Evolutionary conservation across 257 asterid genomes (phyloP).

Genomic region (Nicotiana obtusifolia): DNA sequence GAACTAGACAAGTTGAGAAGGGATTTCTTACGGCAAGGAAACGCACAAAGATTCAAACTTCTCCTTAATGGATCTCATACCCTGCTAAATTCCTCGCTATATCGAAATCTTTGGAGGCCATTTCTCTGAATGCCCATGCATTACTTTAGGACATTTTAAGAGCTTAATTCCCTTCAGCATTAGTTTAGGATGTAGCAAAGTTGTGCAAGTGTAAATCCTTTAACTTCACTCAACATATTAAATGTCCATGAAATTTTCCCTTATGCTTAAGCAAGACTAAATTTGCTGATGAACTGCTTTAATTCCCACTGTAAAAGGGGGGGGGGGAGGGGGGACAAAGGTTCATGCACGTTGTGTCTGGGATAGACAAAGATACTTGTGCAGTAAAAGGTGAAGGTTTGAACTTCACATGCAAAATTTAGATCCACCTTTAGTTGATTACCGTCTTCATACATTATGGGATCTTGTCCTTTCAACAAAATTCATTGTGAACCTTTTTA

Average conservation of each 20-base stretch:
- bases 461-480: neutral
- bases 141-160: neutral
- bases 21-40: no score
- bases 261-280: neutral
- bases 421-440: neutral
- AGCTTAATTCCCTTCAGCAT: neutral
- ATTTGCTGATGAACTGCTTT: neutral
- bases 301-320: neutral
- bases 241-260: neutral
- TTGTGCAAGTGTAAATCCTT: neutral
- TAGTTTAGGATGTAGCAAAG: slow-evolving; percentile 1
- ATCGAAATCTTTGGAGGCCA: neutral
- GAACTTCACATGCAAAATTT: neutral
- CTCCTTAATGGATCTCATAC: no score
- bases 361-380: neutral
- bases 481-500: neutral
- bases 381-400: neutral
- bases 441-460: neutral
- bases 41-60: no score
- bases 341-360: neutral
- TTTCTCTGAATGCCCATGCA: neutral
- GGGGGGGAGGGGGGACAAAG: neutral
- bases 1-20: no score
- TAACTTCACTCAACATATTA: neutral
- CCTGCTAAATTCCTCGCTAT: neutral